These are phyloP conservation scores for Athelia psychrophila DNA, from an alignment of 1,284 basidiomycete species.

Conservation along the genomic window DNA sequence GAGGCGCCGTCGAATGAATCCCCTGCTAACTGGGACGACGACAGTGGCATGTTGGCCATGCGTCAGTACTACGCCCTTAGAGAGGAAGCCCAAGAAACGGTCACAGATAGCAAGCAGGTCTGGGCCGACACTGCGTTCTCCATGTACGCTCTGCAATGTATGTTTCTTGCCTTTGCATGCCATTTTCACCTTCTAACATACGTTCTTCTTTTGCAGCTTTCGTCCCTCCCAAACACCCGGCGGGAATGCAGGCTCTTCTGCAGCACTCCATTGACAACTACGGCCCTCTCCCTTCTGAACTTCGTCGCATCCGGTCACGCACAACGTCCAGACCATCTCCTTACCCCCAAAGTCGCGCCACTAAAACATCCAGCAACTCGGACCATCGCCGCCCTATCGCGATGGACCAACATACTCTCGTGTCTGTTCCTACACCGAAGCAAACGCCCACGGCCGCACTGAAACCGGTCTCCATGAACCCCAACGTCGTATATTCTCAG, in stretches of 20 bases:
- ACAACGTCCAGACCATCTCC: constrained; percentile 70
- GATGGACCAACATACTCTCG: constrained; percentile 8
- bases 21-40: constrained; percentile 57
- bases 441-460: constrained; percentile 20
- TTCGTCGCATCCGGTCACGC: constrained; percentile 60
- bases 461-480: constrained; percentile 33
- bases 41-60: constrained; percentile 55
- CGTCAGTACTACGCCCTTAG: constrained; percentile 67
- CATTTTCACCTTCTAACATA: constrained; percentile 2
- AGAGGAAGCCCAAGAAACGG: constrained; percentile 64
- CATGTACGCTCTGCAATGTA: constrained; percentile 67
- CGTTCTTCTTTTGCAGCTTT: constrained; percentile 55
- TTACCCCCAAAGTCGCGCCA: constrained; percentile 51
- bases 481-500: constrained; percentile 27
- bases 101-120: constrained; percentile 59
- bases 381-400: constrained; percentile 30
- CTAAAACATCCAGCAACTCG: constrained; percentile 41
- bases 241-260: constrained; percentile 68
- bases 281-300: constrained; percentile 64
- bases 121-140: constrained; percentile 78
- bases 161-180: constrained; percentile 20
- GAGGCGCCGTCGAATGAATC: constrained; percentile 47
- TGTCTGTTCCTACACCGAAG: constrained; percentile 6
- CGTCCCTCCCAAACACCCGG: constrained; percentile 58
- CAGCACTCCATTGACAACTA: constrained; percentile 71